A percentile compares a stretch with the other conserved stretches of the same genome.
phyloP scores from a whole-genome alignment of 805 yeast species.

The Candida saitoana region DNA sequence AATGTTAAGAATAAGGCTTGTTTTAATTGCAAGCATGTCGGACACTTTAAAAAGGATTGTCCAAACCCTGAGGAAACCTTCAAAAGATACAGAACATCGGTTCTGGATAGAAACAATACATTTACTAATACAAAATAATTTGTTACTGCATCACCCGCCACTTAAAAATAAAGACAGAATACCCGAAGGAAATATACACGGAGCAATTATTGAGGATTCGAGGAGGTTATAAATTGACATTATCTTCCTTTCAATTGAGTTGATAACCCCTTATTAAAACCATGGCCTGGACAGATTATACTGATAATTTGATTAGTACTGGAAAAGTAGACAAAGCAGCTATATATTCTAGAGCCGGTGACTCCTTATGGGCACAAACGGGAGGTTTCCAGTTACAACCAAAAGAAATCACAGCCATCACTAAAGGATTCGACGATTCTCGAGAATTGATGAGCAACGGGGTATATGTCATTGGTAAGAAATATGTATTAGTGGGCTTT shows the following conservation, averaged over 20 bases:
- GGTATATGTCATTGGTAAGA: conserved; percentile 75
- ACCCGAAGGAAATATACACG: too few relatives aligned
- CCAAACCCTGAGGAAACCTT: too few relatives aligned
- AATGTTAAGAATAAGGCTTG: too few relatives aligned
- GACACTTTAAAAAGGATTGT: too few relatives aligned
- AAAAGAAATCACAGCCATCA: conserved; percentile 69
- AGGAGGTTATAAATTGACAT: background rate
- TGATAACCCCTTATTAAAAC: conserved; percentile 4
- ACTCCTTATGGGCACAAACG: conserved; percentile 88
- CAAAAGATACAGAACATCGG: too few relatives aligned
- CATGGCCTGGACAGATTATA: conserved; percentile 68
- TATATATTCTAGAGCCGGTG: conserved; percentile 90
- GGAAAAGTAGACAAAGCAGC: conserved; percentile 91
- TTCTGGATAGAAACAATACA: too few relatives aligned
- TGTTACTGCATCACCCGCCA: too few relatives aligned
- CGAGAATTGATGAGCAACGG: conserved; percentile 79
- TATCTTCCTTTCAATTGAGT: conserved; percentile 2
- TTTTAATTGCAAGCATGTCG: too few relatives aligned
- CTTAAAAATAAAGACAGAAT: too few relatives aligned
- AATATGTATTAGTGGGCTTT: conserved; percentile 83
- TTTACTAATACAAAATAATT: too few relatives aligned
- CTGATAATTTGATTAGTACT: conserved; percentile 85
- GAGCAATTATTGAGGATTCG: too few relatives aligned
- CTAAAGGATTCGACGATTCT: conserved; percentile 77
- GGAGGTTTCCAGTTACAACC: conserved; percentile 61